These are phyloP conservation scores for Colletotrichum abscissum DNA, from an alignment of 2,329 filamentous ascomycete genomes.

Conservation along the genomic window DNA sequence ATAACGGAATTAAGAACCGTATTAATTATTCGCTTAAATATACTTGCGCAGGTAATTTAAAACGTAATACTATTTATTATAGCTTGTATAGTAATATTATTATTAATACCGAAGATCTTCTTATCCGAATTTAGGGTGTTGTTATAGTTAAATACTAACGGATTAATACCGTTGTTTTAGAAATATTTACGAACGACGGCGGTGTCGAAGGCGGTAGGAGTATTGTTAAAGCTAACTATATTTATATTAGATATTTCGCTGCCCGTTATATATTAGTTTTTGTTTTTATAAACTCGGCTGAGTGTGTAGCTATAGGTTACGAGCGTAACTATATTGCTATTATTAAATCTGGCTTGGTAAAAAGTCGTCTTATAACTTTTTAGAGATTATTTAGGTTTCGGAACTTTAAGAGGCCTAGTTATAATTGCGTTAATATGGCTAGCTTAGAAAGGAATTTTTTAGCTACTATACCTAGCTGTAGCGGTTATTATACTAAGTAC, in stretches of 20 bases:
- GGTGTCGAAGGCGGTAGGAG: slow-evolving; percentile 60
- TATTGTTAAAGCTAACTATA: slow-evolving; percentile 48
- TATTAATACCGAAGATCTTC: too few species aligned
- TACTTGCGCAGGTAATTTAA: slow-evolving; percentile 42
- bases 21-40: slow-evolving; percentile 48
- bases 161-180: slow-evolving; percentile 53
- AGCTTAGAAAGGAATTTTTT: slow-evolving; percentile 42
- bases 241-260: slow-evolving; percentile 36
- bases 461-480: slow-evolving; percentile 36
- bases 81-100: too few species aligned
- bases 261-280: slow-evolving; percentile 51
- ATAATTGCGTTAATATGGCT: slow-evolving; percentile 45
- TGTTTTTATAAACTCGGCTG: slow-evolving; percentile 60
- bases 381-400: slow-evolving; percentile 43
- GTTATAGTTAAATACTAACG: slow-evolving; percentile 53
- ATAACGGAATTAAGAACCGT: slow-evolving; percentile 45
- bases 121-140: slow-evolving; percentile 53
- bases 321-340: slow-evolving; percentile 48
- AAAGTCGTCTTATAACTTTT: slow-evolving; percentile 41
- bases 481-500: slow-evolving; percentile 38
- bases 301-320: slow-evolving; percentile 50
- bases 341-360: slow-evolving; percentile 45
- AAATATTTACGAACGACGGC: slow-evolving; percentile 56
- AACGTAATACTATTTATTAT: too few species aligned
- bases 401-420: slow-evolving; percentile 45